phyloP scores from a whole-genome alignment of 2,329 filamentous ascomycete species.

The Beauveria asiatica region DNA sequence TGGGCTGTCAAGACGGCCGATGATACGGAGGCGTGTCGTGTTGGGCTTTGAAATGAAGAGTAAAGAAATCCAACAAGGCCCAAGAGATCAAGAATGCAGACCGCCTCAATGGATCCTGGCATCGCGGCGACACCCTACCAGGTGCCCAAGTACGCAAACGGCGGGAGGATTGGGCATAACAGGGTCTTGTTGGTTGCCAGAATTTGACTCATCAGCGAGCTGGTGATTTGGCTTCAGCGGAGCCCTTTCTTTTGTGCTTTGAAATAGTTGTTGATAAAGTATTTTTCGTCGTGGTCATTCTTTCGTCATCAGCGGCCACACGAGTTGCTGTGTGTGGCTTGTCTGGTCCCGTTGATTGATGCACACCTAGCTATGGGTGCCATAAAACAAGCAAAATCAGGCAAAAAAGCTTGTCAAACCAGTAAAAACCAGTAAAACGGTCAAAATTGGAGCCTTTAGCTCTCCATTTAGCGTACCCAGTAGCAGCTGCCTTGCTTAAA shows the following conservation, averaged over 20 bases:
- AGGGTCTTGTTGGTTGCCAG: too few relatives aligned
- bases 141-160: too few relatives aligned
- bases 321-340: not conserved
- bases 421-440: not conserved
- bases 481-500: not conserved
- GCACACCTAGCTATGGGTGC: not conserved
- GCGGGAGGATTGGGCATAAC: not conserved
- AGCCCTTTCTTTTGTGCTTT: not conserved
- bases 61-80: too few relatives aligned
- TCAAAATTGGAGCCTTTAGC: too few relatives aligned
- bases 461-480: not conserved
- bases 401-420: not conserved
- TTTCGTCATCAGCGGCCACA: slow-evolving; percentile 7
- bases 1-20: too few relatives aligned
- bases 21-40: too few relatives aligned
- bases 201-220: too few relatives aligned
- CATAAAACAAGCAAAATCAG: not conserved
- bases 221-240: not conserved
- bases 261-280: too few relatives aligned
- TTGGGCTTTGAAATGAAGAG: too few relatives aligned
- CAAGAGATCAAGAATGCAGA: too few relatives aligned
- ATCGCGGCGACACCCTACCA: too few relatives aligned
- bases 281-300: not conserved
- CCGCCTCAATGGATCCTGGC: too few relatives aligned
- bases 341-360: not conserved